These are phyloP conservation scores for Trichomonas gallinae DNA, from an alignment of 208 protist genomes.

Conservation along the genomic window DNA sequence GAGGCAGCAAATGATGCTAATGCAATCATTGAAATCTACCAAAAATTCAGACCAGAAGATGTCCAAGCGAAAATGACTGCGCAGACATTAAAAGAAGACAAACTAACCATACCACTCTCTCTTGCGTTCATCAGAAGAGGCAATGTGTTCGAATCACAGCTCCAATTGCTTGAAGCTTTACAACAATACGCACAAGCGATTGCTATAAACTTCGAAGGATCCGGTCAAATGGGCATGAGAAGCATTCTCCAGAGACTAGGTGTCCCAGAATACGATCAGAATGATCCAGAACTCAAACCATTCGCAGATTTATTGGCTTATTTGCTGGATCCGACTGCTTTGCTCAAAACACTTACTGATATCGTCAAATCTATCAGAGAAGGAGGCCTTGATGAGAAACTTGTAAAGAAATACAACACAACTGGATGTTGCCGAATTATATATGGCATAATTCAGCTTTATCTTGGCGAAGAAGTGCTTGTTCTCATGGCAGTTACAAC, in stretches of 20 bases:
- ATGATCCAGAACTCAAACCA: neutral
- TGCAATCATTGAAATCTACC: neutral
- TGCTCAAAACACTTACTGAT: neutral
- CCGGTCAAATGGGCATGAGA: neutral
- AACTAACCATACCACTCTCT: neutral
- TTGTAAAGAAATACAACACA: neutral
- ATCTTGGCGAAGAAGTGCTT: neutral
- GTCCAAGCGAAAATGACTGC: neutral
- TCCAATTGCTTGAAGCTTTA: neutral
- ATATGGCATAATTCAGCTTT: neutral
- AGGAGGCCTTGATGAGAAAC: neutral
- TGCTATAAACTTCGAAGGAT: neutral
- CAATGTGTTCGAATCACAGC: neutral
- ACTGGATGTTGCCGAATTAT: neutral
- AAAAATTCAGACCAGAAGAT: neutral
- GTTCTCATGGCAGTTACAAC: neutral
- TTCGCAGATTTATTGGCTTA: neutral
- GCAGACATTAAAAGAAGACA: neutral
- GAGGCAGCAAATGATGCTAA: neutral
- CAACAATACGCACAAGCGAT: neutral
- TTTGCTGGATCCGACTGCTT: neutral
- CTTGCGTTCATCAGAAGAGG: neutral
- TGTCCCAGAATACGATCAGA: neutral
- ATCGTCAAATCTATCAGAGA: neutral
- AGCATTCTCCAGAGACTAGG: neutral